Evolutionary conservation across 2,329 filamentous ascomycete genomes (phyloP), one percentile per base, ranked within the genome.

Genomic region (Aspergillus bombycis): DNA sequence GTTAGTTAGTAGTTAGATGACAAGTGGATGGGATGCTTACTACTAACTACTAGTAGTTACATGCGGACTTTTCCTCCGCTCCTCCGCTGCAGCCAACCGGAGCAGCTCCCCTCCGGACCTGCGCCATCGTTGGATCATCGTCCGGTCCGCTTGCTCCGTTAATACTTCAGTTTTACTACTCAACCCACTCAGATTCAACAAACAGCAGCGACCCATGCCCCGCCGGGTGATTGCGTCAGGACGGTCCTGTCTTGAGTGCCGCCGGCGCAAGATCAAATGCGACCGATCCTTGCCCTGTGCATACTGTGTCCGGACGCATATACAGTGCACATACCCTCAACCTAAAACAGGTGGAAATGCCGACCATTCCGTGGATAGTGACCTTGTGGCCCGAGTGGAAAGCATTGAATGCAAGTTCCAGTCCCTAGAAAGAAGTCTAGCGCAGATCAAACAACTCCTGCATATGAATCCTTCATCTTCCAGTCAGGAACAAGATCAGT

Each of bases 231-330:
- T 66, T 28, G 46, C 55, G 2, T 58, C 65, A 5, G 62, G 62
- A 9, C 62, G 66, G 19, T 68, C 70, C 11, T 72, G 70, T 28
- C 30, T 70, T 3, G 70, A 71, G 34, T 73, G 71, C 52, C 66
- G 68, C 11, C 70, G 71, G 4, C 68, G 71, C 19, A 72, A 72
- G 57, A 72, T 74, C 57, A 68, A 67, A 62, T 72, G 70, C 48
- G 67, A 73, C 52, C 65, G 66, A 38, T 64, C 57, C 14, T 52
- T 66, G 5, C 71, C 71, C 16, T 74, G 71, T 59, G 64, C 65
- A n/a, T 71, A 72, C 57, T 71, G 70, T 28, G 59, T 72, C 41
- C 82, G 78, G 62, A 70, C 77, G 2, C 65, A 70, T 23, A 69
- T 71, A 14, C 68, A 75, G 64, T 80, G 78, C 67, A 67, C 66